A percentile compares a stretch with the other conserved stretches of the same genome.
These are phyloP conservation scores for Tetrapisispora iriomotensis DNA, from an alignment of 805 yeast species.

Conservation along the genomic window DNA sequence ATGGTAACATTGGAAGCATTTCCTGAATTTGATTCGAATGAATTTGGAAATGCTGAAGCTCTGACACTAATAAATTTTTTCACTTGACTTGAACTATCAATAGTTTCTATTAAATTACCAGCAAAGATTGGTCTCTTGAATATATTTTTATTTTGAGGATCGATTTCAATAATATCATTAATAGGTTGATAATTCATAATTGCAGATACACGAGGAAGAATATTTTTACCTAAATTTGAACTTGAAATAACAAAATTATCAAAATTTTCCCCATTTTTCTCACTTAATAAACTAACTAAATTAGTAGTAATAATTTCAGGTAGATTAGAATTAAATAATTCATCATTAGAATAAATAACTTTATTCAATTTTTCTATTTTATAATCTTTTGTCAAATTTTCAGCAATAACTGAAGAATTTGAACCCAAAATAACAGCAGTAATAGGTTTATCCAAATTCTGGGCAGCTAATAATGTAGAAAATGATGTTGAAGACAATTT, in stretches of 20 bases:
- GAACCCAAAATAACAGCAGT: conserved; percentile 72
- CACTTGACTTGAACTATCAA: conserved; percentile 51
- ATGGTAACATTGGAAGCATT: conserved; percentile 9
- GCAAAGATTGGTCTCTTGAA: conserved; percentile 94
- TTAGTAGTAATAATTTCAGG: conserved; percentile 81
- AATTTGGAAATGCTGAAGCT: conserved; percentile 65
- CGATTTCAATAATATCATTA: conserved; percentile 67
- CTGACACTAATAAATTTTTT: conserved; percentile 68
- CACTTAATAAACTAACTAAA: conserved; percentile 32
- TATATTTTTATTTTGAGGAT: conserved; percentile 34
- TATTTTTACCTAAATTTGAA: conserved; percentile 78
- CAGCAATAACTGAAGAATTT: conserved; percentile 41
- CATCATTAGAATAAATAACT: conserved; percentile 45
- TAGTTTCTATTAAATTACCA: conserved; percentile 84
- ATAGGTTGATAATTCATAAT: conserved; percentile 78
- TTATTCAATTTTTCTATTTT: conserved; percentile 34
- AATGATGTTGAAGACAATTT: conserved; percentile 57
- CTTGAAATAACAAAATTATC: conserved; percentile 74
- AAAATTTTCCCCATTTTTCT: conserved; percentile 13
- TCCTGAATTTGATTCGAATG: conserved; percentile 37
- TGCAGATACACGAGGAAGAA: conserved; percentile 83
- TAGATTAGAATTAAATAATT: conserved; percentile 53
- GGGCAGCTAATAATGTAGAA: conserved; percentile 70
- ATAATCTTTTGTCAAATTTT: conserved; percentile 20
- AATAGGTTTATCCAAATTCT: conserved; percentile 62